phyloP scores from a whole-genome alignment of 202 grass and related monocot species.

The Brachypodium distachyon region DNA sequence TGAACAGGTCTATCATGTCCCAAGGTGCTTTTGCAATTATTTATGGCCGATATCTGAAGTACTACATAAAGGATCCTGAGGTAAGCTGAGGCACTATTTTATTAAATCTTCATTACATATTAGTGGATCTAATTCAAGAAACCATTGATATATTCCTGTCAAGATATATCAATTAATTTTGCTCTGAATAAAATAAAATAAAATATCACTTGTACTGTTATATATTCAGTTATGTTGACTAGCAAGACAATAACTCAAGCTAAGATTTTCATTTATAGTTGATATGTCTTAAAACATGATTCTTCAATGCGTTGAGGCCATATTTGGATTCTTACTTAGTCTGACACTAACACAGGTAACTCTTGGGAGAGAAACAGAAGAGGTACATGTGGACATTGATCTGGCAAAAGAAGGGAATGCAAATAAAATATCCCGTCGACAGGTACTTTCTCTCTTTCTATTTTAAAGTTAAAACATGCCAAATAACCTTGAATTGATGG shows the following conservation, averaged over 20 bases:
- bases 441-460: conserved; percentile 33
- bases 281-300: background rate
- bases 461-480: conserved; percentile 16
- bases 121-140: background rate
- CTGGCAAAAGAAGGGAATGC: conserved; percentile 86
- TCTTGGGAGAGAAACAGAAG: conserved; percentile 80
- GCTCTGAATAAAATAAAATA: background rate
- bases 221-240: background rate
- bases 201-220: background rate
- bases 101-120: background rate
- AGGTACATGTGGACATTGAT: conserved; percentile 82
- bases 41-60: conserved; percentile 67
- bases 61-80: conserved; percentile 70
- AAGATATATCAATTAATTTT: background rate
- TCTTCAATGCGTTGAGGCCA: background rate
- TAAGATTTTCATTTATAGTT: background rate
- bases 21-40: conserved; percentile 68
- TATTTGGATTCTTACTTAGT: conserved; percentile 1
- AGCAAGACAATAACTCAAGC: background rate
- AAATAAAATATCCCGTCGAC: conserved; percentile 72
- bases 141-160: background rate
- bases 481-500: background rate
- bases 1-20: conserved; percentile 65
- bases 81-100: conserved; percentile 30
- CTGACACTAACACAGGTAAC: conserved; percentile 38